These are phyloP conservation scores for Salinomyces thailandicus DNA, from an alignment of 2,329 filamentous ascomycete species.

Conservation along the genomic window DNA sequence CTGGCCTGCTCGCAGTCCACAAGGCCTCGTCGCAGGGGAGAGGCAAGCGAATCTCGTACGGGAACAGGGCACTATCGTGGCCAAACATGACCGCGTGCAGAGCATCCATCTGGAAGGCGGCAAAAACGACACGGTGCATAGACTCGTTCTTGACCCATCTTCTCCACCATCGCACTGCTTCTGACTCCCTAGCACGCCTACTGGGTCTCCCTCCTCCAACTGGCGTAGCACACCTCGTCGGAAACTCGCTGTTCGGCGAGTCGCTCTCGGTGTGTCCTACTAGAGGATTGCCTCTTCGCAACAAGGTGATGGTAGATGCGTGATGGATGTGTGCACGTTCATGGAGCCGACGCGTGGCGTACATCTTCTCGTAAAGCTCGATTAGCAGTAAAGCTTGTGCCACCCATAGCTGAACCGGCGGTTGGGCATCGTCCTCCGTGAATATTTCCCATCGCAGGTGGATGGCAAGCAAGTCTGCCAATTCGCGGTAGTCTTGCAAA, in stretches of 20 bases:
- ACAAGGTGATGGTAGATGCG: conserved; percentile 82
- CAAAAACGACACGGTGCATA: conserved; percentile 76
- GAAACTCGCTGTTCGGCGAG: conserved; percentile 56
- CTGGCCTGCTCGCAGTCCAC: conserved; percentile 78
- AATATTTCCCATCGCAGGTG: conserved; percentile 89
- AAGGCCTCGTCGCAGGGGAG: conserved; percentile 82
- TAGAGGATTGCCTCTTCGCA: conserved; percentile 80
- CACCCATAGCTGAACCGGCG: conserved; percentile 85
- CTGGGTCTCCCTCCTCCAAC: neutral
- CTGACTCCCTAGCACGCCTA: neutral
- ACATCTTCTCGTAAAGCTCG: conserved; percentile 94
- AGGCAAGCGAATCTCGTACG: conserved; percentile 78
- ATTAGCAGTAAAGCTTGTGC: conserved; percentile 80
- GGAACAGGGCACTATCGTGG: conserved; percentile 46
- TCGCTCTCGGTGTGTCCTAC: conserved; percentile 76
- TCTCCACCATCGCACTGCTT: conserved; percentile 56
- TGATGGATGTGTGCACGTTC: conserved; percentile 92
- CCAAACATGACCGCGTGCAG: conserved; percentile 95
- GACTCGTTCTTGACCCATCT: conserved; percentile 89
- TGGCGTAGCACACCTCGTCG: conserved; percentile 10
- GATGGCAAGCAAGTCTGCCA: conserved; percentile 82
- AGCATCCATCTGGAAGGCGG: conserved; percentile 84
- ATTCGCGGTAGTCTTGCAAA: conserved; percentile 61
- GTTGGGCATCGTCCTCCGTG: conserved; percentile 73
- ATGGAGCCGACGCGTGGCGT: conserved; percentile 77